Evolutionary conservation across 2,329 filamentous ascomycete species (phyloP).

Genomic region (Dactylellina haptotyla): DNA sequence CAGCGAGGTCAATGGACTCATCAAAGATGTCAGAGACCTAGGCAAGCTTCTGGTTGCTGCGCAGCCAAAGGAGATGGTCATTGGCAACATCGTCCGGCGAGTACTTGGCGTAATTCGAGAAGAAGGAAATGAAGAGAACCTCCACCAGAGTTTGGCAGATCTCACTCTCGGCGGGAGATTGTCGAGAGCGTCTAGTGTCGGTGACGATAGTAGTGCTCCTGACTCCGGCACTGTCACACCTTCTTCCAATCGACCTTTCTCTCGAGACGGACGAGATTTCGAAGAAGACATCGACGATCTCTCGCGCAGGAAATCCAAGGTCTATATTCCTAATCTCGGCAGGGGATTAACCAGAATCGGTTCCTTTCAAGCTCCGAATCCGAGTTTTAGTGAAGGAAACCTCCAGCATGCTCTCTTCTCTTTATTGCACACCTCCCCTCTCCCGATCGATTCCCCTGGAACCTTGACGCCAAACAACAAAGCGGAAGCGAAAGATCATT

Average conservation of each 20-base stretch:
- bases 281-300: constrained; percentile 50
- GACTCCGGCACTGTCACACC: constrained; percentile 40
- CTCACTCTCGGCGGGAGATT: constrained; percentile 34
- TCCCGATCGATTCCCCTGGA: constrained; percentile 53
- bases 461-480: constrained; percentile 40
- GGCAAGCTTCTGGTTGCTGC: constrained; percentile 82
- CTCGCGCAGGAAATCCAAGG: constrained; percentile 40
- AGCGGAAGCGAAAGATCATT: constrained; percentile 21
- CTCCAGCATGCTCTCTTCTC: constrained; percentile 53
- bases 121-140: constrained; percentile 79
- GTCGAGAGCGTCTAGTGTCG: constrained; percentile 42
- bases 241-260: constrained; percentile 40
- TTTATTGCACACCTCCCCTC: constrained; percentile 30
- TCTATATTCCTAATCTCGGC: constrained; percentile 32
- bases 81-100: constrained; percentile 92
- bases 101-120: constrained; percentile 91
- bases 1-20: constrained; percentile 78
- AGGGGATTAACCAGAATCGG: constrained; percentile 28
- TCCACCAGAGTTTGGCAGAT: constrained; percentile 16
- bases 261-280: constrained; percentile 18
- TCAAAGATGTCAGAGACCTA: constrained; percentile 80
- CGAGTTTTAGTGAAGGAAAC: constrained; percentile 34
- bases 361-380: constrained; percentile 30
- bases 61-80: constrained; percentile 87
- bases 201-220: constrained; percentile 32